Evolutionary conservation across 768 basidiomycete species (phyloP).

Genomic region (Suillus luteus): DNA sequence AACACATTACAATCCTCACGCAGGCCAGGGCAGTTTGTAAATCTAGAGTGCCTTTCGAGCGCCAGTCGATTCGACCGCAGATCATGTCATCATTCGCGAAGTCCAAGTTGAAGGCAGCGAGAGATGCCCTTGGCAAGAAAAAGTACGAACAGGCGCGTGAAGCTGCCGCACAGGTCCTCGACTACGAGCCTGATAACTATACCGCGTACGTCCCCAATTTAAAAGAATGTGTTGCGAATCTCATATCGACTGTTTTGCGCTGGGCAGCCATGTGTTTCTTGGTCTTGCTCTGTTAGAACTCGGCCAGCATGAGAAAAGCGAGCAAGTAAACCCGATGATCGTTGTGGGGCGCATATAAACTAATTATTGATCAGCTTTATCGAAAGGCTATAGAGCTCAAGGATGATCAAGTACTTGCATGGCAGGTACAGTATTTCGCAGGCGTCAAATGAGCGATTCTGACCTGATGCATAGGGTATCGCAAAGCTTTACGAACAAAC

Average conservation of each 20-base stretch:
- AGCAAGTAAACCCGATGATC: slow-evolving; percentile 66
- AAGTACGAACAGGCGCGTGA: slow-evolving; percentile 70
- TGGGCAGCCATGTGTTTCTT: slow-evolving; percentile 76
- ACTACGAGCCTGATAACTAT: slow-evolving; percentile 82
- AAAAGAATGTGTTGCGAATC: neutral
- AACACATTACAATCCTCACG: neutral
- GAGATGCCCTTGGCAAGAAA: slow-evolving; percentile 75
- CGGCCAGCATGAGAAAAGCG: slow-evolving; percentile 69
- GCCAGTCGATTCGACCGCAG: neutral
- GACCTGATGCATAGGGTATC: slow-evolving; percentile 55
- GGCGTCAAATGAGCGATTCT: slow-evolving; percentile 20
- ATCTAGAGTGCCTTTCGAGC: neutral
- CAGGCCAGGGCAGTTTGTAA: neutral
- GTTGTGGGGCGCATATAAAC: slow-evolving; percentile 12
- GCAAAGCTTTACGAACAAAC: slow-evolving; percentile 69
- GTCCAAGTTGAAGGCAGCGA: slow-evolving; percentile 74
- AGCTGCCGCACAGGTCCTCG: slow-evolving; percentile 64
- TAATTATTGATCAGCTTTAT: slow-evolving; percentile 59
- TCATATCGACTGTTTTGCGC: slow-evolving; percentile 12
- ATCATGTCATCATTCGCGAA: slow-evolving; percentile 53
- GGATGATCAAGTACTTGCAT: slow-evolving; percentile 72
- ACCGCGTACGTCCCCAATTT: slow-evolving; percentile 64
- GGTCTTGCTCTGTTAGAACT: slow-evolving; percentile 81
- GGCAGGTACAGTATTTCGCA: slow-evolving; percentile 61
- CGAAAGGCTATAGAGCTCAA: slow-evolving; percentile 71